Conservation (phyloP, 2,329 filamentous ascomycete species). For the Colletotrichum simmondsii region DNA sequence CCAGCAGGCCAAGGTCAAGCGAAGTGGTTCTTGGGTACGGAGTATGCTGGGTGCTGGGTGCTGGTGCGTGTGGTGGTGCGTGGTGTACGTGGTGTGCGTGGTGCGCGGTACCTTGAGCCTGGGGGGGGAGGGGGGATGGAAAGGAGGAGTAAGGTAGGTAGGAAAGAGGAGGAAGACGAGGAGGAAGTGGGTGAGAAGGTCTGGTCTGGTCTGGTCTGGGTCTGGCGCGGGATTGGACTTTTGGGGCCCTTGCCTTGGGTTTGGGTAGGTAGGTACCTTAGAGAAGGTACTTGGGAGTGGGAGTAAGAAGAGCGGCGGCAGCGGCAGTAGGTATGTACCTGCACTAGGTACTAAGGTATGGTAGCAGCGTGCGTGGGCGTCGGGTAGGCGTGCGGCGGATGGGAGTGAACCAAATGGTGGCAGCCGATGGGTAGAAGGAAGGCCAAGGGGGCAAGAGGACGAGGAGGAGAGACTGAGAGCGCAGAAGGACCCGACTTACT, state of each 20-base stretch:
- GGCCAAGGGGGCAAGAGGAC: no score
- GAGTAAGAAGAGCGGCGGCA: constrained; percentile 5
- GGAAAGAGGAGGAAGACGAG: constrained; percentile 1
- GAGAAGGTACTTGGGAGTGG: not conserved
- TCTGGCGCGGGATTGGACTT: no score
- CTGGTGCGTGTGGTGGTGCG: not conserved
- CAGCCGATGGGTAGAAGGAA: constrained; percentile 19
- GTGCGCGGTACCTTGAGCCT: not conserved
- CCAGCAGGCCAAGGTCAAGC: not conserved
- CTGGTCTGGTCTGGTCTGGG: no score
- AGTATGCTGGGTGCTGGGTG: constrained; percentile 3
- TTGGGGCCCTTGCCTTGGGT: no score
- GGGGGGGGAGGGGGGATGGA: constrained; percentile 20
- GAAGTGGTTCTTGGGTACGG: constrained; percentile 6
- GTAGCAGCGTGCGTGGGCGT: constrained; percentile 30
- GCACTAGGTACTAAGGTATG: constrained; percentile 20
- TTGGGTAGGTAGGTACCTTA: no score
- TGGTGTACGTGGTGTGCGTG: not conserved
- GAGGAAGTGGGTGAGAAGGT: not conserved
- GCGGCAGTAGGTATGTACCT: constrained; percentile 5
- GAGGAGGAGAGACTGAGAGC: constrained; percentile 17
- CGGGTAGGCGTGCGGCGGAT: constrained; percentile 2
- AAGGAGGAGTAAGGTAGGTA: constrained; percentile 15
- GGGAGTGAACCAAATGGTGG: constrained; percentile 26
- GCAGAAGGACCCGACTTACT: constrained; percentile 16